These are phyloP conservation scores for Yarrowia sp. DNA, from an alignment of 805 yeast genomes.

Conservation along the genomic window DNA sequence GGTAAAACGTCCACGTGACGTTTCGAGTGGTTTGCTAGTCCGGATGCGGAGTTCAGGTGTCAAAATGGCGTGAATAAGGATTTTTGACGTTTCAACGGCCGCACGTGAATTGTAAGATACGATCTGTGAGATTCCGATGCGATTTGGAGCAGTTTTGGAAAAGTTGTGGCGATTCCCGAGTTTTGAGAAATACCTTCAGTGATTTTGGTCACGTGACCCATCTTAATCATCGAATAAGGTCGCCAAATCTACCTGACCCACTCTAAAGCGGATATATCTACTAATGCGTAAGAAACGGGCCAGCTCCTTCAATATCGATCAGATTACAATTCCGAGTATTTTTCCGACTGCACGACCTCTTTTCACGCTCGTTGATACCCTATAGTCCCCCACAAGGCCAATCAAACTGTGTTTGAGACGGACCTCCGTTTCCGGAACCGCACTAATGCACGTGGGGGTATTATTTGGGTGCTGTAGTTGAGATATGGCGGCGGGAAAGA, in stretches of 20 bases:
- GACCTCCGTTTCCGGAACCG: not conserved
- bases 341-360: too few species aligned
- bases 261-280: too few species aligned
- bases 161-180: too few species aligned
- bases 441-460: conserved; percentile 7
- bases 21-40: not conserved
- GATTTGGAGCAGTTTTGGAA: too few species aligned
- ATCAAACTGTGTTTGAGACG: not conserved
- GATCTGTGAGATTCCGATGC: too few species aligned
- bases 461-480: not conserved
- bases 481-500: not conserved
- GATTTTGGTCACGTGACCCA: too few species aligned
- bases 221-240: too few species aligned
- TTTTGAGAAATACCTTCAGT: too few species aligned
- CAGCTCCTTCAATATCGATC: too few species aligned
- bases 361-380: not conserved
- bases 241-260: too few species aligned
- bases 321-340: too few species aligned
- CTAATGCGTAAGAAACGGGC: too few species aligned
- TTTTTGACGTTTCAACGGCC: not conserved
- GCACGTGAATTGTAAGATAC: not conserved
- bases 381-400: not conserved
- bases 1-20: not conserved
- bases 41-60: not conserved
- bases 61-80: not conserved